Evolutionary conservation across 2,329 filamentous ascomycete genomes (phyloP), one percentile per base, ranked within the genome.

Genomic region (Exophiala oligosperma): DNA sequence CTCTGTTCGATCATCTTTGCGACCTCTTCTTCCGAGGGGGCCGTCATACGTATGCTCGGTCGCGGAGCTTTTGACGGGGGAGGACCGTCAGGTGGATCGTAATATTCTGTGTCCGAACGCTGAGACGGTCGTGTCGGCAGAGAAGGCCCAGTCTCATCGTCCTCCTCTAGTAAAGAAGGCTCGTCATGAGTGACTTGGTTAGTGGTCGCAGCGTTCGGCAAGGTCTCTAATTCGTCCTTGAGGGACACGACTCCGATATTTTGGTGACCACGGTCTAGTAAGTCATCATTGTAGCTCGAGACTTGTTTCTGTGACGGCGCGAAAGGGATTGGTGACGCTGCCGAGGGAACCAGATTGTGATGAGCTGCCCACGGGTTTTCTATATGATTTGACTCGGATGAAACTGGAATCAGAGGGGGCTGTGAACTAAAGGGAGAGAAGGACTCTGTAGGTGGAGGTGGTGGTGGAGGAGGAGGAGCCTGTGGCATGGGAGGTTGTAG

Each of bases 1-100:
- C 81, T 74, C 64, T 85, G 80, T 55, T 76, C 72, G 38, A 67
- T 68, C 54, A 75, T 70, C 56, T 64, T 72, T 12, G 69, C 68
- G 28, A 70, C 62, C 21, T 76, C 72, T 2, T 67, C 63, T 21
- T 71, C 69, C 24, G 65, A 63, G 11, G 61, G 60, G 3, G 52
- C 32, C 2, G 49, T 59, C 12, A 54, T 67, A 38, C 37, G 57
- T 26, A 62, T 46, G 14, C 49, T 55, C 40, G 57, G 59, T 38
- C 54, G 50, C 1, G 56, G 61, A 11, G 64, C 57, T 47, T 68
- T 66, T 4, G 47, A 54, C 4, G 56, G 62, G 41, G 57, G 56
- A 7, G 55, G 56, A 32, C 57, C 61, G 35, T 59, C 55, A 37
- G 52, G 62, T 5, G 51, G 63, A 37, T 55, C 52, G 48, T 54